Evolutionary conservation across 169 alveolate species (phyloP), one percentile per base, ranked within the genome.

Genomic region (Plasmodium vinckei): DNA sequence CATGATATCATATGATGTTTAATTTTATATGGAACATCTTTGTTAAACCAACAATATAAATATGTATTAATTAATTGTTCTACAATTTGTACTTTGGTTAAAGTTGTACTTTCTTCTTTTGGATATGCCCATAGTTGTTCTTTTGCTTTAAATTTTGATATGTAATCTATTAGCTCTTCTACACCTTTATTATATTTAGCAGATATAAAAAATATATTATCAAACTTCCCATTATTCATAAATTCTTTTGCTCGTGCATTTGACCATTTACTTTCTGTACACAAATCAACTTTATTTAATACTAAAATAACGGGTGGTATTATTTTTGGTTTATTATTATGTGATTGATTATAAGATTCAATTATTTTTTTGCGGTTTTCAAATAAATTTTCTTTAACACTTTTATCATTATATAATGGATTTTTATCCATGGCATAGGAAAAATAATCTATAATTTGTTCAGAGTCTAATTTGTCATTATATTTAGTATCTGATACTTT

Each of bases 51-150:
- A 57, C 96, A 94, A 90, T 89, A 92, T 46, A 94, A 72, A 54
- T 94, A 94, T 12, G 96, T 94, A 57, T 95, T 87, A 7, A 89
- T 92, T 27, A 90, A n/a, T 69, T 94, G 96, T 70, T 94, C 96
- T 44, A 94, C 95, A 47, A 94, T 87, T 87, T 93, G 93, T 51
- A 94, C 95, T 91, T 92, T 88, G 46, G 92, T 82, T 88, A 92
- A 82, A 3, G 96, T 88, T n/a, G 96, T 94, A 56, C 47, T 67
- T 69, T 88, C 72, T 64, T 93, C 96, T 51, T 94, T 91, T 17
- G 97, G 97, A 56, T 94, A 95, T 15, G 88, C 84, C 97, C 97
- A 95, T 42, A 77, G 87, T 23, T 94, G 93, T 17, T 95, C 94
- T 70, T 73, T 93, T 9, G 96, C 87, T 59, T 79, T 79, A 73